These are phyloP conservation scores for Lithohypha guttulata DNA, from an alignment of 2,329 filamentous ascomycete genomes.

Conservation along the genomic window DNA sequence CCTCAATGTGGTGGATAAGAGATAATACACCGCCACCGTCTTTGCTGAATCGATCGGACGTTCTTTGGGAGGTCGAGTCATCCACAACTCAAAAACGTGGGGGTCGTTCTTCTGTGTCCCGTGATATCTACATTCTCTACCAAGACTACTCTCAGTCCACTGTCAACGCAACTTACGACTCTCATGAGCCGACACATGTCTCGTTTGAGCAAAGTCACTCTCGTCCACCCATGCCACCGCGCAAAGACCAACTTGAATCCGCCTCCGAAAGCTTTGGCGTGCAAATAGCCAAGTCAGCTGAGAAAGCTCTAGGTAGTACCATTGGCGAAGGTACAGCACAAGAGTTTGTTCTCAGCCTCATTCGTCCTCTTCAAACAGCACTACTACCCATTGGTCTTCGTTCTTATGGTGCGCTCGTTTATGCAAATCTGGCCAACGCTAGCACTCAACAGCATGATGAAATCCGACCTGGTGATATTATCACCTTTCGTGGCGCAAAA, in stretches of 20 bases:
- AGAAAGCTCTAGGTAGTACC: constrained; percentile 58
- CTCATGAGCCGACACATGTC: constrained; percentile 60
- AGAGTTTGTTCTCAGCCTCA: constrained; percentile 65
- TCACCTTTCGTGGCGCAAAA: constrained; percentile 81
- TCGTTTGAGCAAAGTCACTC: constrained; percentile 79
- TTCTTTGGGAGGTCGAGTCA: constrained; percentile 74
- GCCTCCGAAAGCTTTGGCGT: constrained; percentile 72
- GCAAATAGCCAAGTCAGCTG: constrained; percentile 57
- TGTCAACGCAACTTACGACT: constrained; percentile 69
- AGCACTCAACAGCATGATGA: constrained; percentile 83
- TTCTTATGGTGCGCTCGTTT: constrained; percentile 83
- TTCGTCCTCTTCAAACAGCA: constrained; percentile 58
- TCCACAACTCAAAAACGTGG: constrained; percentile 57
- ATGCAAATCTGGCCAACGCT: constrained; percentile 89
- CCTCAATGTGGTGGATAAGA: constrained; percentile 79
- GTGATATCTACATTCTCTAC: constrained; percentile 78
- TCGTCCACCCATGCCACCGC: constrained; percentile 63
- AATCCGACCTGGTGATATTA: constrained; percentile 84
- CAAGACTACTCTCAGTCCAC: constrained; percentile 94
- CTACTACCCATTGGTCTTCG: constrained; percentile 77
- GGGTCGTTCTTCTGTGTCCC: constrained; percentile 60
- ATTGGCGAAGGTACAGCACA: constrained; percentile 78
- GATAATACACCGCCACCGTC: constrained; percentile 67
- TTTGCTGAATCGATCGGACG: constrained; percentile 71
- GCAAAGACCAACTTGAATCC: constrained; percentile 86